A percentile compares a stretch with the other conserved stretches of the same genome.
phyloP scores from a whole-genome alignment of 495 filamentous ascomycete species.

The Aspergillus baeticus region DNA sequence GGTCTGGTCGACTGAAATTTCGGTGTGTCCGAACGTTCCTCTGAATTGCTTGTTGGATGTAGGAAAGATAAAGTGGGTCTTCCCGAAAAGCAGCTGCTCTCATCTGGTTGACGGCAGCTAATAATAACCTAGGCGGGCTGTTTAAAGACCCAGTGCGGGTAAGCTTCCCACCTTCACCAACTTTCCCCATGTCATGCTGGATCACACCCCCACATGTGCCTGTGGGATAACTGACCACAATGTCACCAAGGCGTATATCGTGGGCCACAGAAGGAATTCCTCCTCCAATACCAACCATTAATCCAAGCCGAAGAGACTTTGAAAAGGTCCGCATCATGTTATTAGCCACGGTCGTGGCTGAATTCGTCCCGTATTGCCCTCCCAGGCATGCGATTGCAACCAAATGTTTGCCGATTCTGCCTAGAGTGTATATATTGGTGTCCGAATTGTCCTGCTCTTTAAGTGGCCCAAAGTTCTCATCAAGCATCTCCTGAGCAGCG shows the following conservation, averaged over 20 bases:
- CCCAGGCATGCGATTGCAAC: slow-evolving; percentile 41
- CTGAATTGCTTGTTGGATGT: too few species aligned
- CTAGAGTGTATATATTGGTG: slow-evolving; percentile 42
- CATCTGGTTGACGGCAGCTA: not conserved
- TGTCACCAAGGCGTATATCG: not conserved
- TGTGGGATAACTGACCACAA: not conserved
- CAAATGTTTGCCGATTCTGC: slow-evolving; percentile 43
- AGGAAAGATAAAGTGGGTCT: too few species aligned
- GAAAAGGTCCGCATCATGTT: slow-evolving; percentile 43
- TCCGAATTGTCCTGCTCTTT: slow-evolving; percentile 22
- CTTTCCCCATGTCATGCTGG: not conserved
- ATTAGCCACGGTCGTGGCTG: slow-evolving; percentile 35
- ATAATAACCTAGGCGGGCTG: not conserved
- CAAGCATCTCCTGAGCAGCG: not conserved
- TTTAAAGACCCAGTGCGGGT: not conserved
- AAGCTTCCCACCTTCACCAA: not conserved
- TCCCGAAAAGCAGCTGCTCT: too few species aligned
- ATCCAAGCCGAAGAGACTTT: slow-evolving; percentile 14
- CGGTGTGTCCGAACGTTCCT: too few species aligned
- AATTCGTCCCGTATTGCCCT: slow-evolving; percentile 38
- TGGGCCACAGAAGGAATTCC: not conserved
- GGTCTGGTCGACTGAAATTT: too few species aligned
- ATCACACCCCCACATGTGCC: not conserved
- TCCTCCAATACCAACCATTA: slow-evolving; percentile 2
- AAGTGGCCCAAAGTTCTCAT: slow-evolving; percentile 32